Evolutionary conservation across 1,284 basidiomycete genomes (phyloP).

Genomic region (Fomitopsis pinicola): DNA sequence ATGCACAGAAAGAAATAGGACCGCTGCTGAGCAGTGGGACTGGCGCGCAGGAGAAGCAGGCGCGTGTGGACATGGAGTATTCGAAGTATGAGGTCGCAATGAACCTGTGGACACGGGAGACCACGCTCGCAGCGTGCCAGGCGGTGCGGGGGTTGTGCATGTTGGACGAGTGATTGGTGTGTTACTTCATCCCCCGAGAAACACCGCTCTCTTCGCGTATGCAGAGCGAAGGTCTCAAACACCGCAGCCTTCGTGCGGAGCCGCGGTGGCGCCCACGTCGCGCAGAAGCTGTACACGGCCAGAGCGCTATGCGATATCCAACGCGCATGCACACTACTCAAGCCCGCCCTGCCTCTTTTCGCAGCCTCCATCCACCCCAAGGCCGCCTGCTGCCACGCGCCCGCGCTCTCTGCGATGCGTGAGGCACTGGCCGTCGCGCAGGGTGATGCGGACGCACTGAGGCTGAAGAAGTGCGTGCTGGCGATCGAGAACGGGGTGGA

Average conservation of each 20-base stretch:
- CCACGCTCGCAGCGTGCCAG: background rate
- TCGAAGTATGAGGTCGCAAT: background rate
- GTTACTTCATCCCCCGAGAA: background rate
- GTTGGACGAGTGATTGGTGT: constrained; percentile 8
- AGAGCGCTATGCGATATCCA: no score
- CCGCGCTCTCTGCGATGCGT: no score
- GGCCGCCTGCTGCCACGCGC: no score
- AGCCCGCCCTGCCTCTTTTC: no score
- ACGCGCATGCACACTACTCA: no score
- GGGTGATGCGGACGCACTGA: no score
- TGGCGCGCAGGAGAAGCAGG: background rate
- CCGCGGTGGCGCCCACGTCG: no score
- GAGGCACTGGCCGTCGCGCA: no score
- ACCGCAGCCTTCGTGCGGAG: no score
- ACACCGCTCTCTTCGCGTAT: background rate
- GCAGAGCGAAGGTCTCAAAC: background rate
- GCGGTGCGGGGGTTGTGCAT: background rate
- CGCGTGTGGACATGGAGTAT: background rate
- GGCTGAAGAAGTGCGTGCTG: no score
- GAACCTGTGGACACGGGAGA: background rate
- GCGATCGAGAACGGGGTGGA: background rate
- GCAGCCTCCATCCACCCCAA: no score
- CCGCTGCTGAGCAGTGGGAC: background rate
- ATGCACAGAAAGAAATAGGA: background rate
- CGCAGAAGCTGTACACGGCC: no score